Percentiles rank a stretch among this genome's conserved stretches.
phyloP scores from a whole-genome alignment of 169 alveolate genomes.

The Cryptosporidium muris region DNA sequence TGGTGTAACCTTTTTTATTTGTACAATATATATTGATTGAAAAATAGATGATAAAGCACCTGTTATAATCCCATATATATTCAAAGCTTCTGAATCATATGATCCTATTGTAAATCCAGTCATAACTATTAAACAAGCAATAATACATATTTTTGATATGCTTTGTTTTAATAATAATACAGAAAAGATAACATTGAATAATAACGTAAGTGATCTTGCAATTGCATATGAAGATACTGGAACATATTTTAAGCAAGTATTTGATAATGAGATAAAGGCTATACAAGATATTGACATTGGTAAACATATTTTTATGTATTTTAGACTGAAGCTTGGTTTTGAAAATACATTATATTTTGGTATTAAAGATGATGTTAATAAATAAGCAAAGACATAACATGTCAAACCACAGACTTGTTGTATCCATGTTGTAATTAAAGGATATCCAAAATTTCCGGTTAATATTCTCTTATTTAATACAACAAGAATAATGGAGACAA shows the following conservation, averaged over 20 bases:
- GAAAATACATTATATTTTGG: slow-evolving; percentile 7
- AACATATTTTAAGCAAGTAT: slow-evolving; percentile 36
- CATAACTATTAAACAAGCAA: slow-evolving; percentile 47
- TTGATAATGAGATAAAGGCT: slow-evolving; percentile 21
- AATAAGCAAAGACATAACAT: slow-evolving; percentile 29
- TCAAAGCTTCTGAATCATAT: slow-evolving; percentile 30
- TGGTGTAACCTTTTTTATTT: slow-evolving; percentile 29
- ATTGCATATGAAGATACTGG: slow-evolving; percentile 64
- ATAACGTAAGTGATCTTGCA: slow-evolving; percentile 47
- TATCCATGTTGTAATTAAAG: slow-evolving; percentile 60
- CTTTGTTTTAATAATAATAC: slow-evolving; percentile 20
- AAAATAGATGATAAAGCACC: slow-evolving; percentile 50
- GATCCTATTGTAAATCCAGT: slow-evolving; percentile 33
- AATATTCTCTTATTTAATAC: slow-evolving; percentile 45
- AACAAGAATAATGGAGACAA: slow-evolving; percentile 44
- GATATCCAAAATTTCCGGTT: slow-evolving; percentile 28
- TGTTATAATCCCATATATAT: slow-evolving; percentile 33
- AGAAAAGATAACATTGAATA: slow-evolving; percentile 38
- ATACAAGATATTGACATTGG: slow-evolving; percentile 58
- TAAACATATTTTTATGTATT: slow-evolving; percentile 1
- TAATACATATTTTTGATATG: slow-evolving; percentile 16
- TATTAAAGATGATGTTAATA: background rate
- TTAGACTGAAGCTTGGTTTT: slow-evolving; percentile 12
- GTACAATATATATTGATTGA: slow-evolving; percentile 61
- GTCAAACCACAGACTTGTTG: slow-evolving; percentile 61